These are phyloP conservation scores for Mucor sp. DNA, from an alignment of 371 early-diverging fungal species.

Conservation along the genomic window DNA sequence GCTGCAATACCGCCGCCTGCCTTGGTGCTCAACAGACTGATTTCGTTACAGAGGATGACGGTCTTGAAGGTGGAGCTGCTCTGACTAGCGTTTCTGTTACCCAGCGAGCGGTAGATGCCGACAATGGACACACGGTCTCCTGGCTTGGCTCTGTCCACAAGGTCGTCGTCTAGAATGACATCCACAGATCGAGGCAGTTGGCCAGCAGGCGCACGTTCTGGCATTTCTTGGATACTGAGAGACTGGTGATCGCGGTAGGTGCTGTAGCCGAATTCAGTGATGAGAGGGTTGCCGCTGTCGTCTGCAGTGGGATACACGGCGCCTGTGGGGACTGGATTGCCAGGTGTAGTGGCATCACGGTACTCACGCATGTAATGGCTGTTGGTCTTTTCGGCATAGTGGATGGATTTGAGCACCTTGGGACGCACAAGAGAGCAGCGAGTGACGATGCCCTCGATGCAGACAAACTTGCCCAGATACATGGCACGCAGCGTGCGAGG, in stretches of 20 bases:
- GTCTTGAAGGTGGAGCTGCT: constrained; percentile 89
- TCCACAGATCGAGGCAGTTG: constrained; percentile 97
- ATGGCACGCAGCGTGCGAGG: constrained; percentile 90
- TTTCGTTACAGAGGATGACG: constrained; percentile 89
- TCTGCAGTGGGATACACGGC: constrained; percentile 88
- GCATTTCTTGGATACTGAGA: constrained; percentile 99
- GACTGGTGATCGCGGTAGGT: constrained; percentile 97
- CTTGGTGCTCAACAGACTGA: constrained; percentile 82
- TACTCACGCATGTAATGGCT: constrained; percentile 91
- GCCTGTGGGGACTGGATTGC: constrained; percentile 68
- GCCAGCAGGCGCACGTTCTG: constrained; percentile 98
- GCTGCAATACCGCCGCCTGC: constrained; percentile 66
- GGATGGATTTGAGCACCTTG: constrained; percentile 94
- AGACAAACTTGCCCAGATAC: constrained; percentile 90
- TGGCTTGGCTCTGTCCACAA: constrained; percentile 97
- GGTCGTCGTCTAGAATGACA: constrained; percentile 96
- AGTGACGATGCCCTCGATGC: constrained; percentile 99
- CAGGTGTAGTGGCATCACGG: constrained; percentile 73
- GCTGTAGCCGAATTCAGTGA: constrained; percentile 95
- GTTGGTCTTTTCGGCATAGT: constrained; percentile 88
- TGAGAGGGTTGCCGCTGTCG: constrained; percentile 89
- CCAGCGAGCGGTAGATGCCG: constrained; percentile 94
- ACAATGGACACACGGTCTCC: constrained; percentile 98
- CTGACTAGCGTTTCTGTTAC: constrained; percentile 74
- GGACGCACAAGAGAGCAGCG: constrained; percentile 97